Base-by-base conservation (phyloP, 2,329 filamentous ascomycete genomes). In the Neonectria coccinea region DNA sequence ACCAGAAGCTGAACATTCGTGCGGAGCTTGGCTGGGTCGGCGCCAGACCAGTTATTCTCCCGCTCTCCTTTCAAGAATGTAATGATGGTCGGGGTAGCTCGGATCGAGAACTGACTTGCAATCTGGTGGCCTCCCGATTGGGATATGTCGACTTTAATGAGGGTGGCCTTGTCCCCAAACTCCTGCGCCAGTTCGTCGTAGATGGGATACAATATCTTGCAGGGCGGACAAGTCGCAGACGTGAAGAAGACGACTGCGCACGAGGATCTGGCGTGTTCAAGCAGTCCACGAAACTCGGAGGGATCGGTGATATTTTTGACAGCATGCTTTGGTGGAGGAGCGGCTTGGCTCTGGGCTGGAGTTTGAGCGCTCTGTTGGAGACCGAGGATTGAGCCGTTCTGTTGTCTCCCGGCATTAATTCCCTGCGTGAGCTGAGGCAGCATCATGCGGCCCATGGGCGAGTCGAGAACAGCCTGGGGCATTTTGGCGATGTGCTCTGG, bases 191-290 rank as follows among this genome's bases (percentile, higher is more conserved):
- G 83, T 68, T 92, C 85, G 65, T 97, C 91, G 73, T 93, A 98
- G 0, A 90, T 79, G 1, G 94, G 93, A 73, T 97, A 97, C 2
- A 95, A 85, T 16, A 88, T 80, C 77, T 92, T 95, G 85, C 95
- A 97, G 0, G 94, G 94, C 1, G 89, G 86, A 75, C 94, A 97
- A 2, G 91, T 96, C 2, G 91, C 88, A 4, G 93, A 97, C 0
- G 95, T 97, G 81, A 98, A 98, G 83, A 97, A 97, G 61, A 97
- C 85, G 41, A 95, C 87, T 0, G 92, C 92, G 65, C 91, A 93
- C 1, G 91, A 89, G 5, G 86, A 83, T 29, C 84, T 83, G 0
- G 92, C 91, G 29, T 90, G 86, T 5, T 80, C 78, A 5, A 90
- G 78, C 3, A 79, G 44, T 1, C 62, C 60, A 4, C 69, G 67